Evolutionary conservation across 2,329 filamentous ascomycete species (phyloP), one percentile per base, ranked within the genome.

Genomic region (Coniochaeta prunicola): DNA sequence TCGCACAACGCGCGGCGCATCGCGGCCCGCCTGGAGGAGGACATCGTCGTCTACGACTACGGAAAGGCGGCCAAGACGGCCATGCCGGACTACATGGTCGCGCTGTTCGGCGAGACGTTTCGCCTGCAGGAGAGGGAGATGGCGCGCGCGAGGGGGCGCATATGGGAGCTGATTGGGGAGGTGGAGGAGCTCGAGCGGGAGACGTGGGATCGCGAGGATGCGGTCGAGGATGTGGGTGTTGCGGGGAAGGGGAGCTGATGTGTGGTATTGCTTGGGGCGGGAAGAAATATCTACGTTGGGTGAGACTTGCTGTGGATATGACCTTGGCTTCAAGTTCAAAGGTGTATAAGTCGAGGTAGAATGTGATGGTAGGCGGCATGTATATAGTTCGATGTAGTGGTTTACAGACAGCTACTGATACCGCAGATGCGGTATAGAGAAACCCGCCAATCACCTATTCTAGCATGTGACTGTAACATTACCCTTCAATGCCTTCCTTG

Each of bases 31-130:
- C 89, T 88, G 59, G 77, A 84, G 30, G 92, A 97, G 72, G 89
- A 93, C 64, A 84, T 91, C 59, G 88, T 90, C 10, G 77, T 91
- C 0, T 96, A 94, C 73, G 88, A 96, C 73, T 77, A 80, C 63
- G 63, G 65, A 30, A 61, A 62, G 0, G 73, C 66, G 0, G 66
- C 67, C 57, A 76, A 73, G 67, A 69, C 76, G 1, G 67, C 69
- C 19, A 65, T 80, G 65, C 72, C 73, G 19, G 64, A 61, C 0
- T 79, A 77, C 61, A 75, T 79, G 74, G 68, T 72, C 0, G 69
- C 71, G 5, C 64, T 70, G 34, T 65, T 80, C 13, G 63, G 65
- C 2, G 62, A 68, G 53, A 70, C 73, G 8, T 79, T 70, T 62
- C 61, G 67, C 9, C 55, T 71, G 57, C 78, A 92, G 69, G 80